Conservation (phyloP, 192 early-diverging fungal genomes). For the Funneliformis mosseae region DNA sequence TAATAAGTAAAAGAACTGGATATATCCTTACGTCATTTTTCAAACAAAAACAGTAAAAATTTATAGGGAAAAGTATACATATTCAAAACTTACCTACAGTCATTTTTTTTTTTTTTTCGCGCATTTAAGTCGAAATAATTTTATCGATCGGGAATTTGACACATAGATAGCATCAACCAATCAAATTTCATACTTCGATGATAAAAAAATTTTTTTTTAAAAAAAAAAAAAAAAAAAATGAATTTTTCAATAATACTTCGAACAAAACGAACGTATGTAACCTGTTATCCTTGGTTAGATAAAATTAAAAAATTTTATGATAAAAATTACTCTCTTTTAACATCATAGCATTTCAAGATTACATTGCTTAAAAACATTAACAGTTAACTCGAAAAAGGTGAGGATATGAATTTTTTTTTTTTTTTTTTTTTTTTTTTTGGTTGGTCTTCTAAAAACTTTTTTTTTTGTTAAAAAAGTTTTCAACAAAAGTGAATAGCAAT, state of each 20-base stretch:
- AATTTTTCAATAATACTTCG: background rate
- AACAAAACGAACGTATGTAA: background rate
- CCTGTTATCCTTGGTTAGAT: too few relatives aligned
- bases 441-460: background rate
- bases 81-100: too few relatives aligned
- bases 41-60: too few relatives aligned
- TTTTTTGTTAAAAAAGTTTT: background rate
- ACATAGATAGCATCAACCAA: background rate
- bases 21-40: too few relatives aligned
- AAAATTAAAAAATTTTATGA: too few relatives aligned
- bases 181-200: background rate
- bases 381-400: background rate
- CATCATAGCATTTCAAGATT: background rate
- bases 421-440: background rate
- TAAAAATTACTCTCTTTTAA: background rate
- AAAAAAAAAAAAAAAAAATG: background rate
- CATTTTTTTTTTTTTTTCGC: too few relatives aligned
- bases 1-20: too few relatives aligned
- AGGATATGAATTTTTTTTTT: background rate
- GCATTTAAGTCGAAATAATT: too few relatives aligned
- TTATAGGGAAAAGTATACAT: too few relatives aligned
- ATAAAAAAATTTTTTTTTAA: background rate
- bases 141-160: too few relatives aligned
- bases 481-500: background rate
- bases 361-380: background rate